Base-by-base conservation (phyloP, 306 rosid species). In the Cicer judaicum region DNA sequence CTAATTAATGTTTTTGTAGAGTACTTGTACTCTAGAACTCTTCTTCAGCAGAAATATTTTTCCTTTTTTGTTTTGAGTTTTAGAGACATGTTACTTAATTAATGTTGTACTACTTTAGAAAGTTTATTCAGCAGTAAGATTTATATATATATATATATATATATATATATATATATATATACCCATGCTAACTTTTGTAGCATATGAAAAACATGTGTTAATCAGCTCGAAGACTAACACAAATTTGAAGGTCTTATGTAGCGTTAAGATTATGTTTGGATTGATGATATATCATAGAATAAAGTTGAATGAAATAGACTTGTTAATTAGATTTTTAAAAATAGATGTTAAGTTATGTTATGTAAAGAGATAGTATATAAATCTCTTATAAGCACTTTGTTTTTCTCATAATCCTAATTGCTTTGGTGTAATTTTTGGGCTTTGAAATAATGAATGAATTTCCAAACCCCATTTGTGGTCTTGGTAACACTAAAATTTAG, bases 201-300 rank as follows among this genome's bases (percentile, higher is more conserved):
- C 41, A 29, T 42, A 43, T 9, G 50, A 7, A 40, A 64, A 24
- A 24, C 55, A 18, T 15, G 72, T 71, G 52, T 84, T 80, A 72
- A 50, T 47, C 8, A 44, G 85, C 85, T 81, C 79, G 59, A 49
- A 55, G 82, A 62, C 49, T 13, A 68, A 68, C 34, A 55, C 3
- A 8, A 57, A 57, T 57, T 57, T 0, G 48, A 78, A 36, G 48
- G 83, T 75, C 80, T 84, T 72, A 55, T 70, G 79, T 13, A 74
- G 78, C 79, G 64, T 68, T 52, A 53, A 41, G 61, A 40, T 48
- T 21, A 24, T 21, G 62, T 21, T 56, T 56, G 7, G 39, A 24
- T 21, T 24, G 7, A 2, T 10, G 38, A n/a, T 19, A 21, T 10
- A 21, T 0, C 4, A 11, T 56, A n/a, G 63, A 21, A 56, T 56